A percentile compares a stretch with the other conserved stretches of the same genome.
Conservation (phyloP, 2,329 filamentous ascomycete species). For the Colletotrichum navitas region DNA sequence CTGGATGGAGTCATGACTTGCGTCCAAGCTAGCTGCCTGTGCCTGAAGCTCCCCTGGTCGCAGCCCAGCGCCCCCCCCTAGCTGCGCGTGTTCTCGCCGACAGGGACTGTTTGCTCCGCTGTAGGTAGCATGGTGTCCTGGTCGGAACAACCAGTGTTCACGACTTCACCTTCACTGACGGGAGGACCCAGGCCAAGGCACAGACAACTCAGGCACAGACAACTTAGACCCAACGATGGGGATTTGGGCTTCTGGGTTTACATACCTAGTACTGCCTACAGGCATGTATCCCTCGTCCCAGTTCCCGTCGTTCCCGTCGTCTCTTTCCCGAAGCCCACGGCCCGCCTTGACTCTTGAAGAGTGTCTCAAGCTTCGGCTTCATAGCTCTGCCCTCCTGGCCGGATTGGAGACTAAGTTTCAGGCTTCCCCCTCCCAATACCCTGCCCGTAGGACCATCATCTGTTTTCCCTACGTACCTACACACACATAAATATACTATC, state of each 20-base stretch:
- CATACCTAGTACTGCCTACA: no score
- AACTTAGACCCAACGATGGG: not conserved
- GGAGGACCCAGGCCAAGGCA: not conserved
- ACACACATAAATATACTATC: not conserved
- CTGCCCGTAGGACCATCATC: not conserved
- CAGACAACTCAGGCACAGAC: conserved; percentile 20
- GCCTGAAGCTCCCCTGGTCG: conserved; percentile 20
- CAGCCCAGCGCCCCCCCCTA: conserved; percentile 18
- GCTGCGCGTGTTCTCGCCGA: not conserved
- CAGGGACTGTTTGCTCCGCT: conserved; percentile 35
- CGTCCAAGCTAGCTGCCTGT: conserved; percentile 3
- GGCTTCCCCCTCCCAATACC: not conserved
- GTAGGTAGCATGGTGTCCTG: conserved; percentile 32
- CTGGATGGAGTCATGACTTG: conserved; percentile 12
- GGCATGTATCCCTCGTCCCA: not conserved
- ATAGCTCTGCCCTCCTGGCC: conserved; percentile 15
- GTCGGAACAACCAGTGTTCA: conserved; percentile 3
- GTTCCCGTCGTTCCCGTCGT: conserved; percentile 6
- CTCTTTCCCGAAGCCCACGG: conserved; percentile 17
- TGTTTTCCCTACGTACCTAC: not conserved
- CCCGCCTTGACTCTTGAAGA: conserved; percentile 14
- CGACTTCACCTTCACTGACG: not conserved
- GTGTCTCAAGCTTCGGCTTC: conserved; percentile 38
- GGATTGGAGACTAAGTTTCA: conserved; percentile 10
- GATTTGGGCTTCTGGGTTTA: conserved; percentile 15